Conservation (phyloP, 106 monocot species). For the Dioscorea alata region DNA sequence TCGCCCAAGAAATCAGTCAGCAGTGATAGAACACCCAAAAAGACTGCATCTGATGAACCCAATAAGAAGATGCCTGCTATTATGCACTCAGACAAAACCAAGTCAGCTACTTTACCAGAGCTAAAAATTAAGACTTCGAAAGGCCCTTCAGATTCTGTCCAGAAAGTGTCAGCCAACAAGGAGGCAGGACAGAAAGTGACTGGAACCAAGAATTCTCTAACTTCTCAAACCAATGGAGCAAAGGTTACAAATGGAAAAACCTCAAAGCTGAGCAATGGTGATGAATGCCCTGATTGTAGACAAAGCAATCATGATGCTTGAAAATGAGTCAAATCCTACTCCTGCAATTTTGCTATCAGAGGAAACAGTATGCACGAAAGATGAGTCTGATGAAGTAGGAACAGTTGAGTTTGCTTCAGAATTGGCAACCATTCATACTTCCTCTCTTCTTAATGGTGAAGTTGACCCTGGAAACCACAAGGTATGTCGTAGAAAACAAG, state of each 20-base stretch:
- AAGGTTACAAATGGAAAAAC: constrained; percentile 12
- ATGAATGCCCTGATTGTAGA: constrained; percentile 73
- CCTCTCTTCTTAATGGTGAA: constrained; percentile 13
- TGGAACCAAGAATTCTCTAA: constrained; percentile 24
- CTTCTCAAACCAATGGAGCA: constrained; percentile 12
- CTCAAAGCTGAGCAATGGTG: constrained; percentile 22
- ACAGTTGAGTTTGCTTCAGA: constrained; percentile 25
- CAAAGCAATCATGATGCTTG: constrained; percentile 76
- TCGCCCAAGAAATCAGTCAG: constrained; percentile 20
- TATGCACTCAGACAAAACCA: constrained; percentile 59
- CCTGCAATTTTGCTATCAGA: constrained; percentile 10
- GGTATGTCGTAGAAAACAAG: no score
- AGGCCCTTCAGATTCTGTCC: constrained; percentile 10
- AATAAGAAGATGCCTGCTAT: constrained; percentile 60
- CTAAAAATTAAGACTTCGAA: constrained; percentile 43
- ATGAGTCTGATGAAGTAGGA: constrained; percentile 13
- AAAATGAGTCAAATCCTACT: constrained; percentile 35
- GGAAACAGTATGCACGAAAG: constrained; percentile 1
- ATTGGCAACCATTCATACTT: constrained; percentile 43
- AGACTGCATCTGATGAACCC: constrained; percentile 25
- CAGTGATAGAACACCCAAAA: constrained; percentile 19
- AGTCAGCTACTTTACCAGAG: constrained; percentile 74
- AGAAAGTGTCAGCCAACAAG: constrained; percentile 5
- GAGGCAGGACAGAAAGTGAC: constrained; percentile 4
- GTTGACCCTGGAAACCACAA: no score